phyloP scores from a whole-genome alignment of 2,329 filamentous ascomycete species.

The Sporothrix pallida region DNA sequence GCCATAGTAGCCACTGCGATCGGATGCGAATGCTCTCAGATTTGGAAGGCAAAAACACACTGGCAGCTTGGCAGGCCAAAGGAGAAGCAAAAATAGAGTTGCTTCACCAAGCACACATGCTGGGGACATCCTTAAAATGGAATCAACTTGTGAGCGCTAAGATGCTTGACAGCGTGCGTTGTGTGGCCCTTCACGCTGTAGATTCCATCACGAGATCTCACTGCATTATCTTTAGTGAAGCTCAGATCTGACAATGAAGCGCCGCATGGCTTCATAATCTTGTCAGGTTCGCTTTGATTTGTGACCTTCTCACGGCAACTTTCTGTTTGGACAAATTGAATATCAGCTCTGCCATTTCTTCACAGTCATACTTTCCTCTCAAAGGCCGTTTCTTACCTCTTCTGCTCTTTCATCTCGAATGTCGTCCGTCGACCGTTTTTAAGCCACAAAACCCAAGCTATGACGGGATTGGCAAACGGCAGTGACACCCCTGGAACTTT shows the following conservation, averaged over 20 bases:
- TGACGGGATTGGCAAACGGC: not conserved
- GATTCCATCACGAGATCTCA: slow-evolving; percentile 10
- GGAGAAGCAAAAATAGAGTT: too few relatives aligned
- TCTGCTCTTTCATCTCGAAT: not conserved
- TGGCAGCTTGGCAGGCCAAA: not conserved
- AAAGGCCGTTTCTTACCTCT: not conserved
- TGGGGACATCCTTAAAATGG: not conserved
- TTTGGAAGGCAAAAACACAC: not conserved
- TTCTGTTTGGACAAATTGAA: not conserved
- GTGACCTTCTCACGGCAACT: not conserved
- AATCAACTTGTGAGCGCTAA: slow-evolving; percentile 12
- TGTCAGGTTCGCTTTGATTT: too few relatives aligned
- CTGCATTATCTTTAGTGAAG: not conserved
- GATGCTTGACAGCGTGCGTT: not conserved
- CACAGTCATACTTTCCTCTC: not conserved
- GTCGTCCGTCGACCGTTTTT: not conserved
- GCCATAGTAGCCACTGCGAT: too few relatives aligned
- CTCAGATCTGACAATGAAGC: not conserved
- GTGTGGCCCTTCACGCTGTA: not conserved
- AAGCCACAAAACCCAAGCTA: not conserved
- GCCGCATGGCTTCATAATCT: too few relatives aligned
- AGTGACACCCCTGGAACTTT: not conserved
- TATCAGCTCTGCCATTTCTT: not conserved
- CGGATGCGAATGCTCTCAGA: not conserved
- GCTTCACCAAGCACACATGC: too few relatives aligned